Conservation (phyloP, 2,329 filamentous ascomycete genomes). For the Colletotrichum theobromicola region DNA sequence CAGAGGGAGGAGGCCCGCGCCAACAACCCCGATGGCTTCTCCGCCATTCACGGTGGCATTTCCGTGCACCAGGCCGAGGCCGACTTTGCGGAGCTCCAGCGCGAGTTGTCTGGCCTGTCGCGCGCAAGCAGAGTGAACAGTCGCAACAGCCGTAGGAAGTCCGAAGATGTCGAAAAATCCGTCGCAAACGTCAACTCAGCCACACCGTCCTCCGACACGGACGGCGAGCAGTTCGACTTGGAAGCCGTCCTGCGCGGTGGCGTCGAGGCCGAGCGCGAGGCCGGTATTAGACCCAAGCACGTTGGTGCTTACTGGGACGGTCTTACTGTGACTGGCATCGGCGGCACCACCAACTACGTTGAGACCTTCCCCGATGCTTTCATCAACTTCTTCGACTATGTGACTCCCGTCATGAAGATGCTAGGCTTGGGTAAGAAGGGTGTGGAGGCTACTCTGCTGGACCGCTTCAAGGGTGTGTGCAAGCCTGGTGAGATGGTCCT, state of each 20-base stretch:
- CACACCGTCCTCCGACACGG: conserved; percentile 44
- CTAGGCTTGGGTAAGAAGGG: conserved; percentile 72
- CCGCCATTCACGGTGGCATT: conserved; percentile 52
- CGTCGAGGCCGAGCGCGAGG: conserved; percentile 72
- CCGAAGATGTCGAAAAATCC: conserved; percentile 65
- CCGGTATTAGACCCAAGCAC: conserved; percentile 81
- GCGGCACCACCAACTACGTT: conserved; percentile 75
- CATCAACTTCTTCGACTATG: conserved; percentile 76
- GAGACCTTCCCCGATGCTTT: conserved; percentile 80
- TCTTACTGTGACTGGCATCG: conserved; percentile 77
- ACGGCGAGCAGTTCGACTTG: conserved; percentile 72
- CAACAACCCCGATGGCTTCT: conserved; percentile 54
- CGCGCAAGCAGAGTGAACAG: conserved; percentile 50
- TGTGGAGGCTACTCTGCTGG: conserved; percentile 74
- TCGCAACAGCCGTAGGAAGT: conserved; percentile 25
- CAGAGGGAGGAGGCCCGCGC: conserved; percentile 42
- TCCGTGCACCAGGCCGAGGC: conserved; percentile 71
- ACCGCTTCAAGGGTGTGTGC: conserved; percentile 72
- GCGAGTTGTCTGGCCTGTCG: conserved; percentile 63
- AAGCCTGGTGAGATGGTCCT: conserved; percentile 89
- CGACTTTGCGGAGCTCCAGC: conserved; percentile 73
- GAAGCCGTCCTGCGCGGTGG: conserved; percentile 76
- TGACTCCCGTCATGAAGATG: conserved; percentile 66
- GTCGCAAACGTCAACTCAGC: conserved; percentile 31
- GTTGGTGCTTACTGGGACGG: conserved; percentile 82